A percentile compares a stretch with the other conserved stretches of the same genome.
phyloP scores from a whole-genome alignment of 2,329 filamentous ascomycete genomes.

The Balansia obtecta region DNA sequence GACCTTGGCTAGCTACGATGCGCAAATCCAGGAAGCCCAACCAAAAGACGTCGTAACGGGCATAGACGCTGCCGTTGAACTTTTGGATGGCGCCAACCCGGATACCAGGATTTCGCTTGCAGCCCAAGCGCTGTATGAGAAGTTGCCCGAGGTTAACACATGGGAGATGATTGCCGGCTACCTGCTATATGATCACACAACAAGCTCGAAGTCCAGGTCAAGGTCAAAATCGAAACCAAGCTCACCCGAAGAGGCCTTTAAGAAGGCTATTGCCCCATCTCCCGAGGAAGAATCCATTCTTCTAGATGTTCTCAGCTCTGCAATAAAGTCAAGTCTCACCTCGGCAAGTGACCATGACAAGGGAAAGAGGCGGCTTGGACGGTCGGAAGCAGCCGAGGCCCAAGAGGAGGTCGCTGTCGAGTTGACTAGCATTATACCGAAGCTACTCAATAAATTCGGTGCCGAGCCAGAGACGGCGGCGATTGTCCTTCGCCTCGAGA shows the following conservation, averaged over 20 bases:
- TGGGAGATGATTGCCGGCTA: slow-evolving; percentile 89
- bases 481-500: slow-evolving; percentile 73
- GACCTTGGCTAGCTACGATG: slow-evolving; percentile 69
- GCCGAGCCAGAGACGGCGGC: slow-evolving; percentile 79
- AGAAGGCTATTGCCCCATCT: slow-evolving; percentile 58
- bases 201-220: slow-evolving; percentile 39
- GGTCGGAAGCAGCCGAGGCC: slow-evolving; percentile 53
- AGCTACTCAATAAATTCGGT: slow-evolving; percentile 83
- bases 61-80: slow-evolving; percentile 36
- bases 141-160: slow-evolving; percentile 65
- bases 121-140: slow-evolving; percentile 73
- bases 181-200: slow-evolving; percentile 81
- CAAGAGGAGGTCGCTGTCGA: slow-evolving; percentile 70
- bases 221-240: slow-evolving; percentile 40
- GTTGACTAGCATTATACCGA: slow-evolving; percentile 68
- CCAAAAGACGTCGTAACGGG: slow-evolving; percentile 29
- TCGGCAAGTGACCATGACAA: slow-evolving; percentile 54
- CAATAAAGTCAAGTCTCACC: slow-evolving; percentile 62
- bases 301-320: slow-evolving; percentile 73
- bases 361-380: slow-evolving; percentile 42
- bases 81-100: slow-evolving; percentile 50
- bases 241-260: slow-evolving; percentile 47
- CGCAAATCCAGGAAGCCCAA: slow-evolving; percentile 49
- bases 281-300: slow-evolving; percentile 73
- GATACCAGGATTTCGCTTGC: slow-evolving; percentile 81